Percentiles rank a stretch among this genome's conserved stretches.
These are phyloP conservation scores for Picea glauca DNA, from an alignment of 75 land plant genomes.

Conservation along the genomic window DNA sequence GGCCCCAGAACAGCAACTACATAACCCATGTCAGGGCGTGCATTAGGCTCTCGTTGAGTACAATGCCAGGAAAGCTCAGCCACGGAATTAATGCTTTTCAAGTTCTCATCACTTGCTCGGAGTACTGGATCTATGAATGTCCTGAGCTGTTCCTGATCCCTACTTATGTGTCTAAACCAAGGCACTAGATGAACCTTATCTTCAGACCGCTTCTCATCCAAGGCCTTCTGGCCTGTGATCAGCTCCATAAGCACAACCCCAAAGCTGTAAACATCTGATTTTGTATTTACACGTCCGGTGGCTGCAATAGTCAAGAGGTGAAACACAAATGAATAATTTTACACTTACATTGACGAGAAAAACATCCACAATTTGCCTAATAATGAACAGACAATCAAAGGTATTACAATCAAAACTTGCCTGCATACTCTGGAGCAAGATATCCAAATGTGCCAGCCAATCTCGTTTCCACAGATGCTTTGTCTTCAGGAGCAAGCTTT, in stretches of 20 bases:
- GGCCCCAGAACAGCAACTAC: conserved; percentile 20
- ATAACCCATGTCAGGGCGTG: conserved; percentile 28
- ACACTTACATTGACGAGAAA: too few species aligned
- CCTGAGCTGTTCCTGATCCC: conserved; percentile 28
- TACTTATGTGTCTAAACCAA: conserved; percentile 58
- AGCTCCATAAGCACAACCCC: conserved; percentile 86
- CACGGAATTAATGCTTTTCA: conserved; percentile 20
- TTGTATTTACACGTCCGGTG: conserved; percentile 73
- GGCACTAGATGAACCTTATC: conserved; percentile 57
- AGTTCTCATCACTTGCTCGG: conserved; percentile 36
- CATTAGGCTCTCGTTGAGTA: conserved; percentile 20
- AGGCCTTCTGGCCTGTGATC: conserved; percentile 59
- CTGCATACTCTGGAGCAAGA: conserved; percentile 84
- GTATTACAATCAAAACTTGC: conserved; percentile 19
- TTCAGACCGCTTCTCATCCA: conserved; percentile 51
- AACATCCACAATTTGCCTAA: too few species aligned
- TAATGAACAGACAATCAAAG: too few species aligned
- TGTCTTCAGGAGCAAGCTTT: conserved; percentile 63
- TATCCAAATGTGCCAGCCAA: conserved; percentile 86
- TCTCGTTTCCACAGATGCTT: conserved; percentile 59
- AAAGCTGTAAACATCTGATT: conserved; percentile 79
- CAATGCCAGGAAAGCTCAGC: conserved; percentile 27
- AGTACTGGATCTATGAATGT: conserved; percentile 37
- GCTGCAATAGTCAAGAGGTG: conserved; percentile 26
- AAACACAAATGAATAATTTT: too few species aligned